phyloP scores from a whole-genome alignment of 2,329 filamentous ascomycete species.

The Paecilomyces formosus region DNA sequence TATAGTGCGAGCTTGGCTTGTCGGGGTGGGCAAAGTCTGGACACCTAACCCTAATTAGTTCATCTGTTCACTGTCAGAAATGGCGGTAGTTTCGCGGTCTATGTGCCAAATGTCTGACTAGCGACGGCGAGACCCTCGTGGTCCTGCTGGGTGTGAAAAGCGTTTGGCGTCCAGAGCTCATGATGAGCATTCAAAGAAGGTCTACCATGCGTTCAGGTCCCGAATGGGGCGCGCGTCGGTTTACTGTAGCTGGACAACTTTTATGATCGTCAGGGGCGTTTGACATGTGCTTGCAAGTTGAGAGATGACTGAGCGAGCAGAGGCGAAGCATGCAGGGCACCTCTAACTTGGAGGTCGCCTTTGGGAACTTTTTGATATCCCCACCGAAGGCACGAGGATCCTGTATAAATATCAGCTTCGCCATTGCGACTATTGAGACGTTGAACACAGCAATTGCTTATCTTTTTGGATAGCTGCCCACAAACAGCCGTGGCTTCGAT shows the following conservation, averaged over 20 bases:
- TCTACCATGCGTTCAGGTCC: conserved; percentile 40
- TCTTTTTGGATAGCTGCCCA: conserved; percentile 23
- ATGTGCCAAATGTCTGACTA: conserved; percentile 68
- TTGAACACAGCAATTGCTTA: conserved; percentile 27
- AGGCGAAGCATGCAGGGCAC: conserved; percentile 45
- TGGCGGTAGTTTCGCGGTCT: conserved; percentile 58
- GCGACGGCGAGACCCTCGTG: conserved; percentile 28
- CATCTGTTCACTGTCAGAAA: conserved; percentile 52
- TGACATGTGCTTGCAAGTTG: conserved; percentile 34
- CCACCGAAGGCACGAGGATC: conserved; percentile 5
- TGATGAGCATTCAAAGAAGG: conserved; percentile 34
- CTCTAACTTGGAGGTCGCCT: conserved; percentile 40
- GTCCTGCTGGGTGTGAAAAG: conserved; percentile 26
- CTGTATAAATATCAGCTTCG: not conserved
- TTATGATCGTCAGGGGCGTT: conserved; percentile 56
- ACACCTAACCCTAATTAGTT: conserved; percentile 92
- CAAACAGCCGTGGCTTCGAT: conserved; percentile 36
- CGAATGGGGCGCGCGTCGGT: conserved; percentile 38
- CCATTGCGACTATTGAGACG: conserved; percentile 10
- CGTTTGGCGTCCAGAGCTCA: conserved; percentile 39
- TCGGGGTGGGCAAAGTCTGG: conserved; percentile 61
- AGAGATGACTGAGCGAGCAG: conserved; percentile 38
- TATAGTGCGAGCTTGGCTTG: conserved; percentile 29
- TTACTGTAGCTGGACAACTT: conserved; percentile 48
- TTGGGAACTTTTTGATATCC: conserved; percentile 34